Evolutionary conservation across 2,329 filamentous ascomycete genomes (phyloP), one percentile per base, ranked within the genome.

Genomic region (Tolypocladium inflatum): DNA sequence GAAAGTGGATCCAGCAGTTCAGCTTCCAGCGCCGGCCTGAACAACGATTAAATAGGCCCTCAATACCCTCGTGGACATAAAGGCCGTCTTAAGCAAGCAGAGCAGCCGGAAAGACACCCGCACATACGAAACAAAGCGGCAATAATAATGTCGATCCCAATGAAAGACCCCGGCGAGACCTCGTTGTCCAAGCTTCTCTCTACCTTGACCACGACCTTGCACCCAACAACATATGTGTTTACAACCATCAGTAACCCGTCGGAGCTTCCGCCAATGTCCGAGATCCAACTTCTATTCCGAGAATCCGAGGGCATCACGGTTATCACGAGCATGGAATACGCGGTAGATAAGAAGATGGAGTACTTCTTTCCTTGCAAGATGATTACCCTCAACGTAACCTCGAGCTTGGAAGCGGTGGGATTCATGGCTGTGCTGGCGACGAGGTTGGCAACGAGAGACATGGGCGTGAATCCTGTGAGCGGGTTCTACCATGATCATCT

Each of bases 401-500:
- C 79, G 3, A 80, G 78, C 61, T 69, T 83, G 21, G 79, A 81
- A 55, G 81, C 80, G 0, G 77, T 82, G 2, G 80, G 80, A 0
- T 77, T 83, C 65, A 77, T 82, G 68, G 78, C 79, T 15, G 72
- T 74, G 0, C 68, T 83, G 7, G 72, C 78, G 1, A 71, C 71
- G 6, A 67, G 68, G 21, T 62, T 83, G 41, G 74, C 78, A 0
- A 67, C 69, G 1, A 63, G 59, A 0, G 66, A 66, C 0, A 76
- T 82, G 57, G 76, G 77, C 1, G 74, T 76, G 5, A 83, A 83
- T 63, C 77, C 78, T 0, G 78, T 82, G 0, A 80, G 78, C 62
- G 80, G 74, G 0, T 83, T 75, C 58, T 82, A 74, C 61, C 79
- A 82, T 62, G 81, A 83, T 63, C 79, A 82, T 64, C 58, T 81